A percentile compares a stretch with the other conserved stretches of the same genome.
Conservation (phyloP, 1,284 basidiomycete species). For the Pyrrhoderma lamaoense region DNA sequence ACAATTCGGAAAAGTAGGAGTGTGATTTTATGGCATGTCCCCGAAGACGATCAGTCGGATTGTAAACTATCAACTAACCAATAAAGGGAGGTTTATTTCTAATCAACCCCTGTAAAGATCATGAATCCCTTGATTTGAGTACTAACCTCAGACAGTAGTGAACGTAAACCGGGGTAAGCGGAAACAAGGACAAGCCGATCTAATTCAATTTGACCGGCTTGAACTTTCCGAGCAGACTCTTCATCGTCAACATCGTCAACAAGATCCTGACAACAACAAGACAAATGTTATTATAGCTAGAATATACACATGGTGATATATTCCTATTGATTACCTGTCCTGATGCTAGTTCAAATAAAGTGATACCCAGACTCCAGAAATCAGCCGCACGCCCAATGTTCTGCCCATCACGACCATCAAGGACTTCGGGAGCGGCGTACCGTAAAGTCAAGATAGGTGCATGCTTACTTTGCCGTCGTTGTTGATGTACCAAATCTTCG, state of each 20-base stretch:
- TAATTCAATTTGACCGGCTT: conserved; percentile 1
- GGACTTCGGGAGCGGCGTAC: conserved; percentile 12
- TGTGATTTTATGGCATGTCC: conserved; percentile 8
- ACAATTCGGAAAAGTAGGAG: conserved; percentile 10
- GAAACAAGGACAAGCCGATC: conserved; percentile 8
- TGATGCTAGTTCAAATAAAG: conserved; percentile 12
- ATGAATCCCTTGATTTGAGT: background rate
- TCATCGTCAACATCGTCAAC: conserved; percentile 12
- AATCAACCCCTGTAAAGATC: background rate
- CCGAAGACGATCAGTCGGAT: conserved; percentile 6
- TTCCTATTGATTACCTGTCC: too few species aligned
- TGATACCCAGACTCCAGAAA: conserved; percentile 11
- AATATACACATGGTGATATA: background rate
- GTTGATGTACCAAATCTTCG: background rate
- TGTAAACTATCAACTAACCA: conserved; percentile 2
- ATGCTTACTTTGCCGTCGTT: too few species aligned
- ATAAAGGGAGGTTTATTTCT: background rate
- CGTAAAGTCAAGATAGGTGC: conserved; percentile 10
- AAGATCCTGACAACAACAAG: conserved; percentile 1
- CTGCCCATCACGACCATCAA: background rate
- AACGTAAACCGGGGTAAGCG: conserved; percentile 5
- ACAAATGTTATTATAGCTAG: too few species aligned
- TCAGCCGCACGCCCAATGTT: background rate
- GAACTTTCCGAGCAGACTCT: background rate
- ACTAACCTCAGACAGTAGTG: conserved; percentile 5